phyloP scores from a whole-genome alignment of 2,329 filamentous ascomycete genomes.

The Falciphora oryzae region DNA sequence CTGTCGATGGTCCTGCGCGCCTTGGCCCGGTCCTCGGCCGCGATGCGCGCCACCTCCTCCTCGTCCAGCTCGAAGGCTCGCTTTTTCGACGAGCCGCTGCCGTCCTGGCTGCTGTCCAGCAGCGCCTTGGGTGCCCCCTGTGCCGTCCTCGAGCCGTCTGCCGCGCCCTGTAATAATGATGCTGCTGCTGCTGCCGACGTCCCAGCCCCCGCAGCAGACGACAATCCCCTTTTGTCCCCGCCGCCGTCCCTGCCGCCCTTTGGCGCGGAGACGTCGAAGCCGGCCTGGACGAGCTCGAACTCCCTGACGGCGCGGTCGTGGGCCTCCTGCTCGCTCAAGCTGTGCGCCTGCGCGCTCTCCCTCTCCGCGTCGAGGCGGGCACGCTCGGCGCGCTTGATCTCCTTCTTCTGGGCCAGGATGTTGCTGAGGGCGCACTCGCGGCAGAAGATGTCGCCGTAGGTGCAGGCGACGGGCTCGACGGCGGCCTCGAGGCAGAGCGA shows the following conservation, averaged over 20 bases:
- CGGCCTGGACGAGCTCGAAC: slow-evolving; percentile 82
- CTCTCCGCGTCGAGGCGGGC: slow-evolving; percentile 54
- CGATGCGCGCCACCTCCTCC: slow-evolving; percentile 66
- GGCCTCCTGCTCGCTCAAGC: slow-evolving; percentile 62
- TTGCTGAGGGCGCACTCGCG: slow-evolving; percentile 89
- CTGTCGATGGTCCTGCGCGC: slow-evolving; percentile 64
- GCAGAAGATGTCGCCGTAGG: slow-evolving; percentile 86
- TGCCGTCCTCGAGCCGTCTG: slow-evolving; percentile 31
- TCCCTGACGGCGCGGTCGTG: slow-evolving; percentile 65
- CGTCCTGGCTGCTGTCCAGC: slow-evolving; percentile 20
- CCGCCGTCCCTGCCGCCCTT: slow-evolving; percentile 21
- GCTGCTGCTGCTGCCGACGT: slow-evolving; percentile 19
- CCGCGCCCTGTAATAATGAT: background rate
- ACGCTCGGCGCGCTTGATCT: slow-evolving; percentile 76
- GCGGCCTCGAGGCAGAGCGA: slow-evolving; percentile 79
- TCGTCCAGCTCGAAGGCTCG: slow-evolving; percentile 78
- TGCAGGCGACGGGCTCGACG: slow-evolving; percentile 76
- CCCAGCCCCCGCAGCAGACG: slow-evolving; percentile 16
- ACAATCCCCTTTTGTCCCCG: slow-evolving; percentile 9
- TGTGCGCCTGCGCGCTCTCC: slow-evolving; percentile 56
- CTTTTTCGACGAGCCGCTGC: slow-evolving; percentile 34
- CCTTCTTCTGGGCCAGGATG: slow-evolving; percentile 84
- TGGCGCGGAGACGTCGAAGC: slow-evolving; percentile 37
- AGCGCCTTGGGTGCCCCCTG: background rate
- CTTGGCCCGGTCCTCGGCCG: slow-evolving; percentile 62